Percentiles rank a stretch among this genome's conserved stretches.
Conservation (phyloP, 495 filamentous ascomycete genomes). For the Terfezia boudieri region DNA sequence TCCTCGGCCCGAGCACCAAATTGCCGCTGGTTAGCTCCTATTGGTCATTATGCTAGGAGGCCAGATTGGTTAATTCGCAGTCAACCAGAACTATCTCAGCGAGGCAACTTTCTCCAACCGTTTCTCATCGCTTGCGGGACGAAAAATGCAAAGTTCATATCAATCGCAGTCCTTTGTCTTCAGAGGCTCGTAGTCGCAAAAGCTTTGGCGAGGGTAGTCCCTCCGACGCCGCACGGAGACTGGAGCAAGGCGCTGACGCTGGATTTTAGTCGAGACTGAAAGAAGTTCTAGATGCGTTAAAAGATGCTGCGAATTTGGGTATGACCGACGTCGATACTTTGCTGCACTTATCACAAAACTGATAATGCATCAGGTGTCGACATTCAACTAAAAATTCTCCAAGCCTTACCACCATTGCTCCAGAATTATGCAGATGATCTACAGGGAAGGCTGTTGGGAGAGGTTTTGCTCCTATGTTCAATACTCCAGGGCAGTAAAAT, state of each 20-base stretch:
- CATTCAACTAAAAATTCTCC: slow-evolving; percentile 86
- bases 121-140: slow-evolving; percentile 83
- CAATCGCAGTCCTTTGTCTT: slow-evolving; percentile 65
- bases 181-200: slow-evolving; percentile 67
- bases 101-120: slow-evolving; percentile 65
- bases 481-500: slow-evolving; percentile 75
- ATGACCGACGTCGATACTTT: slow-evolving; percentile 3
- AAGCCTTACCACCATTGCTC: slow-evolving; percentile 72
- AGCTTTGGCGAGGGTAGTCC: slow-evolving; percentile 40
- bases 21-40: slow-evolving; percentile 48
- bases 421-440: slow-evolving; percentile 76
- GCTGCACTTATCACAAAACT: neutral
- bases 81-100: slow-evolving; percentile 51
- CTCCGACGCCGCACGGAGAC: neutral
- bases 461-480: slow-evolving; percentile 70
- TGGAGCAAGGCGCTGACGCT: slow-evolving; percentile 4
- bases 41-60: neutral
- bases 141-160: slow-evolving; percentile 68
- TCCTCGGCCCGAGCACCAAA: slow-evolving; percentile 54
- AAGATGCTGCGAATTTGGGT: slow-evolving; percentile 52
- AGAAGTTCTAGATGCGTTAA: slow-evolving; percentile 68
- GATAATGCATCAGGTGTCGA: slow-evolving; percentile 39
- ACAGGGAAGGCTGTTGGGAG: slow-evolving; percentile 56
- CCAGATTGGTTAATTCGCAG: too few relatives aligned
- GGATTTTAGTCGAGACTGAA: slow-evolving; percentile 34